Base-by-base conservation (phyloP, 352 stramenopile species). In the Pythium plurisporium region DNA sequence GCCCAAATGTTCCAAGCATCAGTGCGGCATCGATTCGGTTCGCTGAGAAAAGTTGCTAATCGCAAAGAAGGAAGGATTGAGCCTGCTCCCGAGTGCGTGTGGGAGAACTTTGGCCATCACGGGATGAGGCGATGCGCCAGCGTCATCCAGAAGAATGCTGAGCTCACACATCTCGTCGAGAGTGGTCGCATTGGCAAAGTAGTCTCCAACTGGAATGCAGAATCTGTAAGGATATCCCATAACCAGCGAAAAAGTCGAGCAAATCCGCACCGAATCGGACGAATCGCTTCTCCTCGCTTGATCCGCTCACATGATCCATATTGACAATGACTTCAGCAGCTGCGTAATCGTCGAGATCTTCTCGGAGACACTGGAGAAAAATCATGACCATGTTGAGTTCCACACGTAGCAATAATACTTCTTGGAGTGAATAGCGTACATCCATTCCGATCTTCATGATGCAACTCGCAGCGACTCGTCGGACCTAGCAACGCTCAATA, bases 91-190 rank as follows among this genome's bases (percentile, higher is more conserved):
- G 7, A 54, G 11, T 6, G 26, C 23, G 1, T 20, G 25, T 3
- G 2, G 17, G 3, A 62, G 12, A 14, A 55, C 38, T 7, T 55
- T 52, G 6, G 22, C 3, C 19, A 62, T n/a, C 5, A 29, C 11
- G 17, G 45, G 30, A 10, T 57, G 17, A 1, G 23, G 29, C 5
- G 31, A 19, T 19, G 36, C 37, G 8, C 27, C 29, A 4, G 34
- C 60, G 11, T 67, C 31, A n/a, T 67, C 60, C 5, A 67, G 33
- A 30, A 27, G 19, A 22, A 62, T 53, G 6, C 43, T 58, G 2
- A 61, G 51, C 15, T 55, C 50, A 46, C 59, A 67, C 2, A 67
- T 33, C 5, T 58, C 45, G 23, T 62, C 59, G 15, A 67, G 34
- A 15, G 30, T 50, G 5, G 33, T 41, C 12, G 52, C 59, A 17